Evolutionary conservation across 2,329 filamentous ascomycete species (phyloP).

Genomic region (Scedosporium boydii): DNA sequence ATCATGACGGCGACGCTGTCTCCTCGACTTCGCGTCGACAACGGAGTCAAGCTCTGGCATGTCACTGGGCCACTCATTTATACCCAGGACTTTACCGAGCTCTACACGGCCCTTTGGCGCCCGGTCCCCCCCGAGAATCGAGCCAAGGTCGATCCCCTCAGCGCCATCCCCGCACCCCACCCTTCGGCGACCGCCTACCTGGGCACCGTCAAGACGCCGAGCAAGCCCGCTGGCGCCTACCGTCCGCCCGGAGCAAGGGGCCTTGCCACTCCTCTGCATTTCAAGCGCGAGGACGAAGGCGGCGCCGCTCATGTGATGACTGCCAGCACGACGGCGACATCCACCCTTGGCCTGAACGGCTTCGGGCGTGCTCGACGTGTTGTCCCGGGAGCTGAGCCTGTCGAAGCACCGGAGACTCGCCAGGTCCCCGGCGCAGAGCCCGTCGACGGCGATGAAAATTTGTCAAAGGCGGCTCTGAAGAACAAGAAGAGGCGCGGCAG

Average conservation of each 20-base stretch:
- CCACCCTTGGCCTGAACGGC: conserved; percentile 64
- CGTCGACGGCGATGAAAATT: conserved; percentile 58
- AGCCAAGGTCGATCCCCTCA: conserved; percentile 59
- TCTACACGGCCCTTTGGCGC: conserved; percentile 86
- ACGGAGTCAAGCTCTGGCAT: conserved; percentile 93
- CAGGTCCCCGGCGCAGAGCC: conserved; percentile 55
- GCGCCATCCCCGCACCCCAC: conserved; percentile 67
- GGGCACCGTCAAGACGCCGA: conserved; percentile 82
- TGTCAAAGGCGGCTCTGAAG: conserved; percentile 80
- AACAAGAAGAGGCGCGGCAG: conserved; percentile 98
- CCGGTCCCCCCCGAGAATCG: conserved; percentile 58
- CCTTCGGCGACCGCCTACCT: conserved; percentile 74
- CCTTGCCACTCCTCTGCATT: conserved; percentile 78
- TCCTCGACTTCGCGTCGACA: conserved; percentile 89
- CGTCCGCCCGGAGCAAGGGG: conserved; percentile 89
- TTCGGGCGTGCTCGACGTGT: conserved; percentile 68
- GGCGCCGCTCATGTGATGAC: conserved; percentile 78
- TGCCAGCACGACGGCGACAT: conserved; percentile 36
- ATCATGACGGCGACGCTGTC: conserved; percentile 98
- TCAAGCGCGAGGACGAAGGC: conserved; percentile 96
- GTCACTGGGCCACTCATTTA: conserved; percentile 85
- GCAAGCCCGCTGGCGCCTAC: conserved; percentile 95
- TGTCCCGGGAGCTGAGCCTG: conserved; percentile 71
- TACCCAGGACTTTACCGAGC: conserved; percentile 86
- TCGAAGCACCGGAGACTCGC: conserved; percentile 44